Percentiles rank a stretch among this genome's conserved stretches.
These are phyloP conservation scores for Podospora bellae-mahoneyi DNA, from an alignment of 495 filamentous ascomycete species.

Conservation along the genomic window DNA sequence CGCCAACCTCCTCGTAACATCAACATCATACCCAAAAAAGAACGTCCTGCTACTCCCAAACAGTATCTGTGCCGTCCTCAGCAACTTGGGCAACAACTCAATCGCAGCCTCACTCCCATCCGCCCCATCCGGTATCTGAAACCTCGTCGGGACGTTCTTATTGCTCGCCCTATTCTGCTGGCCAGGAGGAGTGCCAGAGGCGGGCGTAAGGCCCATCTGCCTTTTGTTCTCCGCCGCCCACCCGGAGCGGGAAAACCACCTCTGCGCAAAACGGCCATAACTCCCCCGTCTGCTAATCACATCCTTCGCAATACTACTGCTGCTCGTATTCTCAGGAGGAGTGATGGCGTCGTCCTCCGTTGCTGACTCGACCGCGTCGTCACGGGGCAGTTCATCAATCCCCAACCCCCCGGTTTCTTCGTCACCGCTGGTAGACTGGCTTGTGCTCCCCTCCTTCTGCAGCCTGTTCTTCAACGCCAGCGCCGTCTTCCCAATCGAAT, in stretches of 20 bases:
- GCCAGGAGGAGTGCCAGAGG: neutral
- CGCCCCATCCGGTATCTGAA: slow-evolving; percentile 30
- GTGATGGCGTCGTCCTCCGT: slow-evolving; percentile 32
- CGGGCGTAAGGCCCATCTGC: slow-evolving; percentile 51
- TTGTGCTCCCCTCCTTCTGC: slow-evolving; percentile 35
- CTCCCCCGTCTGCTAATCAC: slow-evolving; percentile 72
- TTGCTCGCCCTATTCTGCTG: slow-evolving; percentile 16
- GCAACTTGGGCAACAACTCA: slow-evolving; percentile 73
- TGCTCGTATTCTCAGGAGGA: slow-evolving; percentile 27
- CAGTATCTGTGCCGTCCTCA: slow-evolving; percentile 75
- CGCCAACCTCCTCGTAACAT: slow-evolving; percentile 68
- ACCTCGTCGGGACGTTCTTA: slow-evolving; percentile 22
- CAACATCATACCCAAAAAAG: slow-evolving; percentile 89
- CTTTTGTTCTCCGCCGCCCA: slow-evolving; percentile 62
- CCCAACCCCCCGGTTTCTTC: slow-evolving; percentile 28
- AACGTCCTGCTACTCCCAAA: slow-evolving; percentile 78
- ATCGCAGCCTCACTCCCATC: slow-evolving; percentile 34
- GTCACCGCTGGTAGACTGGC: slow-evolving; percentile 23
- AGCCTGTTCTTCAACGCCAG: slow-evolving; percentile 42
- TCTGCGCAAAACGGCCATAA: slow-evolving; percentile 83
- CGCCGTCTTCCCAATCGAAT: slow-evolving; percentile 63
- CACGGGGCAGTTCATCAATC: slow-evolving; percentile 19
- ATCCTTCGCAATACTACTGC: slow-evolving; percentile 69
- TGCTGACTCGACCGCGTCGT: slow-evolving; percentile 28
- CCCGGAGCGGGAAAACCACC: slow-evolving; percentile 82